Percentiles rank a stretch among this genome's conserved stretches.
Conservation (phyloP, 2,329 filamentous ascomycete species). For the Boeremia lycopersici region DNA sequence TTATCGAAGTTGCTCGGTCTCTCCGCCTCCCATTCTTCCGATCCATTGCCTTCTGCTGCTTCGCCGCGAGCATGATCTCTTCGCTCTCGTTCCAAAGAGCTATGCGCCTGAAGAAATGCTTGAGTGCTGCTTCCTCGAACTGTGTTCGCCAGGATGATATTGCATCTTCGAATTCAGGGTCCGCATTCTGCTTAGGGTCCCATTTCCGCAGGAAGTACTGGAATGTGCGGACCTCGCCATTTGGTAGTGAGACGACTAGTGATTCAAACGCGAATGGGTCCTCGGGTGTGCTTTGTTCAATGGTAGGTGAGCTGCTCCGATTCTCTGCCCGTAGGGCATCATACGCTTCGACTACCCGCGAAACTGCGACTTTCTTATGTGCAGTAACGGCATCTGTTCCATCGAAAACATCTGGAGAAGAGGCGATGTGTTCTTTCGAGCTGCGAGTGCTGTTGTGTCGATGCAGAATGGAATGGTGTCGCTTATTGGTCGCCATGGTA, state of each 20-base stretch:
- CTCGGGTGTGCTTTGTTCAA: slow-evolving; percentile 11
- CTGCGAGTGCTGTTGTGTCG: slow-evolving; percentile 13
- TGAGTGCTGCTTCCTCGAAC: slow-evolving; percentile 28
- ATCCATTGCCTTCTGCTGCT: slow-evolving; percentile 18
- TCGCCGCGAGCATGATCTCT: slow-evolving; percentile 21
- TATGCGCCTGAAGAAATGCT: slow-evolving; percentile 31
- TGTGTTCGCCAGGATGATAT: slow-evolving; percentile 10
- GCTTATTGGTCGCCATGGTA: slow-evolving; percentile 16
- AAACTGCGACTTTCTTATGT: slow-evolving; percentile 15
- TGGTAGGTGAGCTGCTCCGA: slow-evolving; percentile 8
- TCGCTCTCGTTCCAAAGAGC: slow-evolving; percentile 27
- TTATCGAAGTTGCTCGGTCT: slow-evolving; percentile 14
- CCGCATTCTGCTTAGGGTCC: slow-evolving; percentile 20
- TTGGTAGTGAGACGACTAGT: slow-evolving; percentile 16
- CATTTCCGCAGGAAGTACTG: slow-evolving; percentile 28
- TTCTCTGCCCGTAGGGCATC: slow-evolving; percentile 13
- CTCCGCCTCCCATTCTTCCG: slow-evolving; percentile 16
- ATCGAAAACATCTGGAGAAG: slow-evolving; percentile 4
- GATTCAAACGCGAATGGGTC: slow-evolving; percentile 25
- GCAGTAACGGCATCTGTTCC: slow-evolving; percentile 13
- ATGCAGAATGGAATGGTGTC: slow-evolving; percentile 16
- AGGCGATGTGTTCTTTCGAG: slow-evolving; percentile 5
- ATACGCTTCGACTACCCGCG: slow-evolving; percentile 17
- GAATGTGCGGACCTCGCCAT: slow-evolving; percentile 32
- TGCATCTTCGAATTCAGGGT: slow-evolving; percentile 25